These are phyloP conservation scores for Nitzschia putrida DNA, from an alignment of 108 stramenopile genomes.

Conservation along the genomic window DNA sequence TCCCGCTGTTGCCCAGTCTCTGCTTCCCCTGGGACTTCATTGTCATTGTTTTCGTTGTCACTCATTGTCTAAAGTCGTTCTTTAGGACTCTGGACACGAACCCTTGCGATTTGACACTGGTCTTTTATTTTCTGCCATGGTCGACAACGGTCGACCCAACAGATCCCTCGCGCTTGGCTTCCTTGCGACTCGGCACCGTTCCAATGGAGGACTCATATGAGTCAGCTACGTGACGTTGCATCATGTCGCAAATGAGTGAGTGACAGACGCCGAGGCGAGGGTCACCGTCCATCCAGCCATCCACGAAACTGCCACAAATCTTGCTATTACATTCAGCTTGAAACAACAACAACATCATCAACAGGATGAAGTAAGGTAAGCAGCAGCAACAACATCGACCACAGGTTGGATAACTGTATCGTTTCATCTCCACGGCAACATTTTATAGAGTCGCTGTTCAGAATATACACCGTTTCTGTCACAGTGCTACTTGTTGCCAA, in stretches of 20 bases:
- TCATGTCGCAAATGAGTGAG: too few species aligned
- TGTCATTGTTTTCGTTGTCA: conserved; percentile 3
- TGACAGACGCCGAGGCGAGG: too few species aligned
- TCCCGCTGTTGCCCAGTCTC: conserved; percentile 35
- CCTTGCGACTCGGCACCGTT: conserved; percentile 2
- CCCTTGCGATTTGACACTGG: too few species aligned
- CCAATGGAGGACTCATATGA: not conserved
- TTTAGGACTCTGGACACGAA: too few species aligned
- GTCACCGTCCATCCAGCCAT: too few species aligned
- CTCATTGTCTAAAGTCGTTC: not conserved
- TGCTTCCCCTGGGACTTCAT: conserved; percentile 10
- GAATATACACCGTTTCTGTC: conserved; percentile 29
- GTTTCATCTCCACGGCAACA: conserved; percentile 15
- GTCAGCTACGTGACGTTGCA: too few species aligned
- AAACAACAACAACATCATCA: too few species aligned
- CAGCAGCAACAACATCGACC: not conserved
- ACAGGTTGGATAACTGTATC: not conserved
- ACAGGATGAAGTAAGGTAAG: not conserved
- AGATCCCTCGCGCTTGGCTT: not conserved
- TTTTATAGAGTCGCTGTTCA: conserved; percentile 43
- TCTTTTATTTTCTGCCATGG: too few species aligned
- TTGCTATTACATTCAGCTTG: too few species aligned
- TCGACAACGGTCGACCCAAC: too few species aligned
- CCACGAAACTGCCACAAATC: too few species aligned
- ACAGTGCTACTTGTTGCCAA: conserved; percentile 39